Base-by-base conservation (phyloP, 2,329 filamentous ascomycete species). In the Penicillium sp. region DNA sequence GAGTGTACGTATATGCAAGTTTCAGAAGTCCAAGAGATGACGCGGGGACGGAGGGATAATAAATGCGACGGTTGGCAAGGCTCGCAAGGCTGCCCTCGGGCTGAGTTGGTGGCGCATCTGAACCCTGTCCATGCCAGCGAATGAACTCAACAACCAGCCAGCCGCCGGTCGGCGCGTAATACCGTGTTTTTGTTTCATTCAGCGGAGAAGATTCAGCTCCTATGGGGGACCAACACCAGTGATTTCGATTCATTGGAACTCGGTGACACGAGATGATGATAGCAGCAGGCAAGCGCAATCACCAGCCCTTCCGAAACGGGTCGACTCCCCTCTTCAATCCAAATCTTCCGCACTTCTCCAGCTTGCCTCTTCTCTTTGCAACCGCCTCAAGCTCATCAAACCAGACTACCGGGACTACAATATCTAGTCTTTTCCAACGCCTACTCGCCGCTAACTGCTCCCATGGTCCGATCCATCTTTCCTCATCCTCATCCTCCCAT, bases 391-490 rank as follows among this genome's bases (percentile, higher is more conserved):
- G 9, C 11, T 41, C 35, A 5, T 17, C 11, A 11, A 17, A 41
- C 57, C 26, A 60, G 21, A 9, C 30, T n/a, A 44, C 48, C 1
- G 61, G 61, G 5, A 63, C 17, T 3, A 52, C 56, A 23, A 63
- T 63, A 23, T 60, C 56, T n/a, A 63, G 35, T 7, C 41, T 47
- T 46, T 21, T 63, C 61, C 61, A 63, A 11, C 21, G 11, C 8
- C 56, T 58, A 41, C 52, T 60, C 15, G 30, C 19, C 5, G 51
- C 52, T 52, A 63, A 19, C 23, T 19, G 31, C 26, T 63, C 57
- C 61, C 60, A 62, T 7, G 60, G 60, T 5, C 45, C 56, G 29
- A 62, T 51, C 60, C 60, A 64, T 13, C 15, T 11, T 38, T 35
- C 49, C 21, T 61, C 62, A 2, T 30, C 31, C 8, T 58, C 44